phyloP scores from a whole-genome alignment of 345 rosid genomes.

The Viola odorata region DNA sequence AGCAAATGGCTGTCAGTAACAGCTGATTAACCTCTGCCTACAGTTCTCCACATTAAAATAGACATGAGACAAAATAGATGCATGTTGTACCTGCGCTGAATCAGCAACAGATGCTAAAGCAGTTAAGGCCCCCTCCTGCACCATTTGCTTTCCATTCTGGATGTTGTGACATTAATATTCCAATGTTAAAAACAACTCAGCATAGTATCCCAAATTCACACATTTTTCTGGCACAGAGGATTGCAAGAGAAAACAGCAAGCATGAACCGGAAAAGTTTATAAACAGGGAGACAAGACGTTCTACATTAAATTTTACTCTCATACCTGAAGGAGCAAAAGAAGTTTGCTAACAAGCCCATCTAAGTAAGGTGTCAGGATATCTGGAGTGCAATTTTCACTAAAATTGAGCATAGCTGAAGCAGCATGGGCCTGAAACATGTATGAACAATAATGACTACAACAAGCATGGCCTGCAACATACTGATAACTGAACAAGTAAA shows the following conservation, averaged over 20 bases:
- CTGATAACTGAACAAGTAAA: too few species aligned
- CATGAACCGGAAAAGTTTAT: neutral
- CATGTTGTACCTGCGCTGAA: constrained; percentile 70
- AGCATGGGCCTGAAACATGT: constrained; percentile 78
- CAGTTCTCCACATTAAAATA: neutral
- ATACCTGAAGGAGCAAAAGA: constrained; percentile 84
- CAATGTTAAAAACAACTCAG: constrained; percentile 7
- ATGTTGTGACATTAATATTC: neutral
- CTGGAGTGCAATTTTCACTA: constrained; percentile 92
- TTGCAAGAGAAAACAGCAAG: neutral
- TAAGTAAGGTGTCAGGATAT: constrained; percentile 71
- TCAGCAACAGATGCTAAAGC: constrained; percentile 98
- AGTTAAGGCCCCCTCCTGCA: constrained; percentile 97
- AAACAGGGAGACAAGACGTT: neutral
- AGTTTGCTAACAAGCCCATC: constrained; percentile 91
- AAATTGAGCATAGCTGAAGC: constrained; percentile 98
- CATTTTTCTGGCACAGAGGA: neutral
- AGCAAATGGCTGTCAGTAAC: neutral
- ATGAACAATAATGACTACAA: neutral
- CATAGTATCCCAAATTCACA: neutral
- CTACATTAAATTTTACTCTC: too few species aligned
- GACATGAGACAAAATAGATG: neutral
- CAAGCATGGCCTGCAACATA: neutral
- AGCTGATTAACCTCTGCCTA: neutral
- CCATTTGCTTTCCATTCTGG: constrained; percentile 97